These are phyloP conservation scores for Cytospora schulzeri DNA, from an alignment of 2,329 filamentous ascomycete species.

Conservation along the genomic window DNA sequence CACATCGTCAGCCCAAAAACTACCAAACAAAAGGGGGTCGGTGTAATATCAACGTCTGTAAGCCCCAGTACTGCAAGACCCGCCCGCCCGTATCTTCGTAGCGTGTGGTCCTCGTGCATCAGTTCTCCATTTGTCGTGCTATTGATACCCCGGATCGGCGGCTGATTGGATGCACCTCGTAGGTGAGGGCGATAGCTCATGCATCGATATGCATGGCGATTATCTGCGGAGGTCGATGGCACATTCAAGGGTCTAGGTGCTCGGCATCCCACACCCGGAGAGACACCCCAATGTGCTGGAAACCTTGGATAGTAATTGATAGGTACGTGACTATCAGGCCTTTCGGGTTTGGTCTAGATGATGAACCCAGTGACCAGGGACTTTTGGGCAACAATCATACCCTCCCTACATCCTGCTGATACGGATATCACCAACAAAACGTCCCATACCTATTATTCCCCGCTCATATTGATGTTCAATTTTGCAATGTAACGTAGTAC, in stretches of 20 bases:
- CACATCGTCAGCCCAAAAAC: neutral
- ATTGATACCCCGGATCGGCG: constrained; percentile 2
- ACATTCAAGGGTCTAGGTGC: neutral
- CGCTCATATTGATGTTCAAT: neutral
- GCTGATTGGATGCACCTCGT: constrained; percentile 9
- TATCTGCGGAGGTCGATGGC: constrained; percentile 4
- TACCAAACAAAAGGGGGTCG: neutral
- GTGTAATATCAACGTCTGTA: constrained; percentile 7
- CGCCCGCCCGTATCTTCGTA: constrained; percentile 19
- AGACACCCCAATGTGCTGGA: neutral
- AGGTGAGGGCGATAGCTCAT: constrained; percentile 10
- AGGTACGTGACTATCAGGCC: neutral
- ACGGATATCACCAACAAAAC: constrained; percentile 12
- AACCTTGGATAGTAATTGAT: neutral
- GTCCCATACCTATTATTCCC: no score
- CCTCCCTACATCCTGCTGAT: constrained; percentile 4
- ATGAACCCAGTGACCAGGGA: constrained; percentile 1
- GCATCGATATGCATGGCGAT: constrained; percentile 10
- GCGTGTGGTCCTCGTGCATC: constrained; percentile 2
- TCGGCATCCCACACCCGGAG: constrained; percentile 14
- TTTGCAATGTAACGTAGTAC: constrained; percentile 18
- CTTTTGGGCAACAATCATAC: constrained; percentile 2
- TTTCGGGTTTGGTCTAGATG: no score
- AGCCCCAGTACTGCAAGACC: constrained; percentile 9
- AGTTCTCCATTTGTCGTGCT: constrained; percentile 5